phyloP scores from a whole-genome alignment of 139 green algal species.

The Tetraselmis striata region DNA sequence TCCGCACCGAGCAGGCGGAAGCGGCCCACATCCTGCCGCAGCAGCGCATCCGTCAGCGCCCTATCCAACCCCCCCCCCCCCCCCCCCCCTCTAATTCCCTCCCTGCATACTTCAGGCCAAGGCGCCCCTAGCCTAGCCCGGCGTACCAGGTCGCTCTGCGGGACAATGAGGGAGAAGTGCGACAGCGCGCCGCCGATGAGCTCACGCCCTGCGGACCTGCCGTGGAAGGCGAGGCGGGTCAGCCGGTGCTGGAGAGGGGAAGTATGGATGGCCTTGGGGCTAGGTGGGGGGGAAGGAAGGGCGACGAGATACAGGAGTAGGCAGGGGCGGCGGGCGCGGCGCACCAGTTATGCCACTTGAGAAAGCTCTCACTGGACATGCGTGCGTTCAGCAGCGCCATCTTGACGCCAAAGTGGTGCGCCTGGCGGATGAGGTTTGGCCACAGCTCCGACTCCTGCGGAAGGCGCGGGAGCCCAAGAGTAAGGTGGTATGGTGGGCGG shows the following conservation, averaged over 20 bases:
- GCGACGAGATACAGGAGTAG: no score
- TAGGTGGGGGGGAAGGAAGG: no score
- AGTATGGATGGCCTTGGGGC: no score
- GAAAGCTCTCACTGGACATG: slow-evolving; percentile 29
- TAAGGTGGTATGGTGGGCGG: neutral
- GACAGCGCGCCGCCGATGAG: slow-evolving; percentile 30
- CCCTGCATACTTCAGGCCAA: no score
- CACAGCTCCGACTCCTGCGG: slow-evolving; percentile 41
- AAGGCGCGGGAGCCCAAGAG: neutral
- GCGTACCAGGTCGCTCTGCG: slow-evolving; percentile 44
- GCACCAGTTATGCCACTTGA: slow-evolving; percentile 28
- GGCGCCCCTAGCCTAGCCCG: no score
- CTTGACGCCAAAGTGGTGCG: slow-evolving; percentile 13
- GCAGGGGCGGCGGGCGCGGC: no score
- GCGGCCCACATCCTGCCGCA: slow-evolving; percentile 44
- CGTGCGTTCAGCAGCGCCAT: slow-evolving; percentile 53
- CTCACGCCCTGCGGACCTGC: slow-evolving; percentile 1
- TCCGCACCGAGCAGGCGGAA: slow-evolving; percentile 53
- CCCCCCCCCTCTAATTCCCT: no score
- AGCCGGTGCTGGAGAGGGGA: no score
- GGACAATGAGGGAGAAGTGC: slow-evolving; percentile 50
- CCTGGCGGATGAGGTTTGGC: slow-evolving; percentile 33
- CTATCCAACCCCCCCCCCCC: no score
- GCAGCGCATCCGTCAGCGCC: no score
- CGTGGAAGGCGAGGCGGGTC: no score